phyloP scores from a whole-genome alignment of 2,329 filamentous ascomycete genomes.

The Verticillium longisporum region DNA sequence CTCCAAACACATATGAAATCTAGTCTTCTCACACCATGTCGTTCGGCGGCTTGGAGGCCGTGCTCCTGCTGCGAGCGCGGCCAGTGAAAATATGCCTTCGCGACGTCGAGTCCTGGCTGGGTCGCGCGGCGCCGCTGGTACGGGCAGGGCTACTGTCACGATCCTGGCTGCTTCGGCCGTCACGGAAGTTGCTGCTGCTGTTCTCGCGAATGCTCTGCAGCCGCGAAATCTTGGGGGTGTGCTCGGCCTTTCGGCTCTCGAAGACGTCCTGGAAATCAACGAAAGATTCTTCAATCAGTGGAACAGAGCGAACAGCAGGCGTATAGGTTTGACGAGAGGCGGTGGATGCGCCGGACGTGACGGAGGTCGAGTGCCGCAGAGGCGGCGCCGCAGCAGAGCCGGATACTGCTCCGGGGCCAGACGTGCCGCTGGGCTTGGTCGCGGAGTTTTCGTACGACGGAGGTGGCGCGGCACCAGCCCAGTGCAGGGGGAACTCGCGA shows the following conservation, averaged over 20 bases:
- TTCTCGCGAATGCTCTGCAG: conserved; percentile 12
- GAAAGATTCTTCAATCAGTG: conserved; percentile 22
- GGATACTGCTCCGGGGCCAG: conserved; percentile 7
- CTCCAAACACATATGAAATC: not conserved
- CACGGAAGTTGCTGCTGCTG: not conserved
- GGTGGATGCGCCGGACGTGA: conserved; percentile 16
- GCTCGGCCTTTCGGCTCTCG: conserved; percentile 29
- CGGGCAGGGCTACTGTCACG: not conserved
- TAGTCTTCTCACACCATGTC: not conserved
- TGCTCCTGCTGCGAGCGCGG: not conserved
- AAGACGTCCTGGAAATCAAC: conserved; percentile 40
- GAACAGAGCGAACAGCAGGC: conserved; percentile 9
- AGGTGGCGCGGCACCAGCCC: conserved; percentile 27
- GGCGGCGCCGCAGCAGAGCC: conserved; percentile 6
- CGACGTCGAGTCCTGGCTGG: not conserved
- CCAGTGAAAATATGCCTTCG: not conserved
- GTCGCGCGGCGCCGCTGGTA: not conserved
- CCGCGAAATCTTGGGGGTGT: conserved; percentile 18
- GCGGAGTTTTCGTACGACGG: conserved; percentile 22
- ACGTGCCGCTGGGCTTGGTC: conserved; percentile 8
- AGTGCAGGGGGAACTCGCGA: conserved; percentile 60
- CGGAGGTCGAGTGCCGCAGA: conserved; percentile 17
- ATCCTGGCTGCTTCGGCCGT: not conserved
- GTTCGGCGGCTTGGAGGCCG: not conserved
- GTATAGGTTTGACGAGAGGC: conserved; percentile 6